A percentile compares a stretch with the other conserved stretches of the same genome.
phyloP scores from a whole-genome alignment of 148 eudicot genomes.

The Rhododendron ovatum region DNA sequence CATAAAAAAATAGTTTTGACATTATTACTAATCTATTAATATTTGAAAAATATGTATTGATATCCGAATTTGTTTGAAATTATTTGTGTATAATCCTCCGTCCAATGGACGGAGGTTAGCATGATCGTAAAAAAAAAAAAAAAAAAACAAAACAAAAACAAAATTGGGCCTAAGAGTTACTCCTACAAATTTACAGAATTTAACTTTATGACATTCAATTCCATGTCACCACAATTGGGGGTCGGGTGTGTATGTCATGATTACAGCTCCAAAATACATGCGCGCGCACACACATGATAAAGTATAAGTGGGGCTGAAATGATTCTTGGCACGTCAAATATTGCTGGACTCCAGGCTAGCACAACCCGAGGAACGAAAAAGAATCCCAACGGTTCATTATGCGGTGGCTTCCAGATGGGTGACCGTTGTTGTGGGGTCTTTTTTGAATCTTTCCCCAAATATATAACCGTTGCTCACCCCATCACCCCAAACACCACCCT shows the following conservation, averaged over 20 bases:
- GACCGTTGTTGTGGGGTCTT: conserved; percentile 9
- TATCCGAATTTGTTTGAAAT: too few species aligned
- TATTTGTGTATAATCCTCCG: too few species aligned
- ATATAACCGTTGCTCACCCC: conserved; percentile 30
- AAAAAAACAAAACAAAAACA: too few species aligned
- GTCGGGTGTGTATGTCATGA: not conserved
- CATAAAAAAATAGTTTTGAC: too few species aligned
- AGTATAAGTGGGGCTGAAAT: not conserved
- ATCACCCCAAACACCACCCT: not conserved
- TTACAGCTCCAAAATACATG: not conserved
- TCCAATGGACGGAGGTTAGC: too few species aligned
- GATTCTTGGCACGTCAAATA: conserved; percentile 2
- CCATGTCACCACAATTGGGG: not conserved
- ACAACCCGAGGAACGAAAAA: not conserved
- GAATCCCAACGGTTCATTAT: conserved; percentile 13
- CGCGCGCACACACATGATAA: not conserved
- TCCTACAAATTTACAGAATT: too few species aligned
- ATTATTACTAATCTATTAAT: too few species aligned
- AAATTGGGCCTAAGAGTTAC: too few species aligned
- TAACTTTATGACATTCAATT: not conserved
- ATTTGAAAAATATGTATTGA: too few species aligned
- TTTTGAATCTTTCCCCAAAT: conserved; percentile 13
- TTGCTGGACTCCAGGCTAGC: conserved; percentile 19
- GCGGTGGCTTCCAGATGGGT: conserved; percentile 13
- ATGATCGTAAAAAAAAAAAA: too few species aligned